Percentiles rank a stretch among this genome's conserved stretches.
These are phyloP conservation scores for Trametes cingulata DNA, from an alignment of 768 basidiomycete genomes.

Conservation along the genomic window DNA sequence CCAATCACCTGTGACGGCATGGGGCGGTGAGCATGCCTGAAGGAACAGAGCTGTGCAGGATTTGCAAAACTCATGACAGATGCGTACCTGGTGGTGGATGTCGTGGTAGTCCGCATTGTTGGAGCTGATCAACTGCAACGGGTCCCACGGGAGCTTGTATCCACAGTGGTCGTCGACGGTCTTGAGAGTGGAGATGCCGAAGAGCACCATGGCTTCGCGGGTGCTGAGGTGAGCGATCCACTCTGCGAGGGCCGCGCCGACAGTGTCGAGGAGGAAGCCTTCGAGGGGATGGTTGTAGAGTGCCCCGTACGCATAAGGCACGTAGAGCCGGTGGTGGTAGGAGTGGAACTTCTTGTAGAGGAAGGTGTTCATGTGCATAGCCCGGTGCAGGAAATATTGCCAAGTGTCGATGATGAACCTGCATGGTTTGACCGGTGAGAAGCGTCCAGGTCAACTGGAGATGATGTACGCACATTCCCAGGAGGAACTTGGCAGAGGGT, in stretches of 20 bases:
- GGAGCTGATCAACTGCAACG: constrained; percentile 76
- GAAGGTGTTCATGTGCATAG: constrained; percentile 88
- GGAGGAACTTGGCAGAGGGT: constrained; percentile 67
- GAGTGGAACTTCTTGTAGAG: constrained; percentile 92
- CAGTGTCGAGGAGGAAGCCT: constrained; percentile 85
- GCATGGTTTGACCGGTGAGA: background rate
- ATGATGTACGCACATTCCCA: constrained; percentile 77
- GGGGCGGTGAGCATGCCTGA: background rate
- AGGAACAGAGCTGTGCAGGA: background rate
- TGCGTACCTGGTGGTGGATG: constrained; percentile 90
- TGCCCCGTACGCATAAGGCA: constrained; percentile 95
- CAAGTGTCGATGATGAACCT: constrained; percentile 96
- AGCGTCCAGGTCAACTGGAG: background rate
- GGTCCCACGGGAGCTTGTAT: constrained; percentile 88
- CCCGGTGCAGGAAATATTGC: constrained; percentile 96
- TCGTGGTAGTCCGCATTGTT: constrained; percentile 99
- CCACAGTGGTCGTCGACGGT: constrained; percentile 97
- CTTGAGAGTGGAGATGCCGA: constrained; percentile 82
- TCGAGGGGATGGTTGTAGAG: constrained; percentile 98
- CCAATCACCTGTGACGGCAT: constrained; percentile 56
- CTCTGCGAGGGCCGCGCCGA: constrained; percentile 82
- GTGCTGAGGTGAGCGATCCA: constrained; percentile 62
- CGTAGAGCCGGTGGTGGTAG: constrained; percentile 93
- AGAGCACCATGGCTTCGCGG: constrained; percentile 84
- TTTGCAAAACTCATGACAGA: background rate